Evolutionary conservation across 371 early-diverging fungal genomes (phyloP).

Genomic region (Saksenaea oblongispora): DNA sequence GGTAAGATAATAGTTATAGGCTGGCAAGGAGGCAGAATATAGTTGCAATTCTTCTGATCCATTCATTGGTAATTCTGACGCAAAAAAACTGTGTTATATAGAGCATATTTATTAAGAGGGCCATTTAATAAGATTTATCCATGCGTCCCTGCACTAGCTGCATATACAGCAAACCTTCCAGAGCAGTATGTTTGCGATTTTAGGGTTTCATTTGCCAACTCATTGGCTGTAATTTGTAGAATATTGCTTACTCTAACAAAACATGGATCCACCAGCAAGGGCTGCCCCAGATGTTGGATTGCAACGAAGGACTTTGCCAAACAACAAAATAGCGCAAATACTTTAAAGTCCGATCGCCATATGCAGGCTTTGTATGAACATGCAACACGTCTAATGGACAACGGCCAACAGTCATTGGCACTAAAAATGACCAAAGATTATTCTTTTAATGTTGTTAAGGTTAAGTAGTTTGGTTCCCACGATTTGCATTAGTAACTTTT

Average conservation of each 20-base stretch:
- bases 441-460: neutral
- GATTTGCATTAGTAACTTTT: neutral
- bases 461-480: too few relatives aligned
- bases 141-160: neutral
- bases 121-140: neutral
- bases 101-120: neutral
- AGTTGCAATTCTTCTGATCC: too few relatives aligned
- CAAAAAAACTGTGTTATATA: too few relatives aligned
- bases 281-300: neutral
- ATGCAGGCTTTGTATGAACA: neutral
- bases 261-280: neutral
- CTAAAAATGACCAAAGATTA: too few relatives aligned
- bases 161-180: neutral
- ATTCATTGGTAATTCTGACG: too few relatives aligned
- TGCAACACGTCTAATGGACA: neutral
- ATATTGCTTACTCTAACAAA: neutral
- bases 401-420: too few relatives aligned
- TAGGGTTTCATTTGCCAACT: neutral
- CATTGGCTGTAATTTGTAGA: neutral
- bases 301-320: neutral
- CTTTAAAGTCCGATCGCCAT: neutral
- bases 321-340: neutral
- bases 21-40: too few relatives aligned
- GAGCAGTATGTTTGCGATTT: neutral
- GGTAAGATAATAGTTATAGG: too few relatives aligned